Conservation (phyloP, 2,329 filamentous ascomycete genomes). For the Pezicula rhizophila region DNA sequence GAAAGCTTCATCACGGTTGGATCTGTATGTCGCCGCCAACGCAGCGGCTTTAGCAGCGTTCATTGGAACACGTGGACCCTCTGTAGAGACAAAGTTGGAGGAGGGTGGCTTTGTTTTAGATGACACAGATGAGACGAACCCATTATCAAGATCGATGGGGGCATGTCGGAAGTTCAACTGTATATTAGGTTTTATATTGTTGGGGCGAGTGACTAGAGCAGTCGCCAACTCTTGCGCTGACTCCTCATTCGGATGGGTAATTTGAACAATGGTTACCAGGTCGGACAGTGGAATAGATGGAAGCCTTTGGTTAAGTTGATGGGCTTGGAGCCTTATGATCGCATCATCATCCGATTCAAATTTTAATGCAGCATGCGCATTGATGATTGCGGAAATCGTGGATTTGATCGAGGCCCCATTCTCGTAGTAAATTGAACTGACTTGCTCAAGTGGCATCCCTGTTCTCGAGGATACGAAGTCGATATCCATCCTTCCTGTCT, state of each 20-base stretch:
- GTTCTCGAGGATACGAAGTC: slow-evolving; percentile 52
- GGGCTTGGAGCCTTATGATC: slow-evolving; percentile 40
- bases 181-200: slow-evolving; percentile 11
- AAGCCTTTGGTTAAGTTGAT: slow-evolving; percentile 49
- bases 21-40: slow-evolving; percentile 1
- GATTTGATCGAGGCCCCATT: slow-evolving; percentile 47
- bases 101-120: slow-evolving; percentile 3
- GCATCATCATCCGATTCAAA: slow-evolving; percentile 39
- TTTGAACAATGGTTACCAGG: slow-evolving; percentile 45
- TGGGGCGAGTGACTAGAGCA: slow-evolving; percentile 34
- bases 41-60: not conserved
- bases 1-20: slow-evolving; percentile 36
- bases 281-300: slow-evolving; percentile 41
- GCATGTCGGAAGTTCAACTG: slow-evolving; percentile 24
- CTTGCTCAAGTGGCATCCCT: slow-evolving; percentile 37
- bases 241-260: slow-evolving; percentile 50
- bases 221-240: slow-evolving; percentile 55
- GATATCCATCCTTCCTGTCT: slow-evolving; percentile 48
- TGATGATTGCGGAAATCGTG: slow-evolving; percentile 46
- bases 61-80: not conserved
- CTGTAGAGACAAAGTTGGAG: slow-evolving; percentile 4
- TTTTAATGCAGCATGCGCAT: slow-evolving; percentile 19
- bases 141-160: slow-evolving; percentile 9
- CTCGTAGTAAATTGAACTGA: slow-evolving; percentile 55
- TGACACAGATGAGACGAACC: not conserved